These are phyloP conservation scores for Rutstroemia sp. DNA, from an alignment of 2,329 filamentous ascomycete species.

Conservation along the genomic window DNA sequence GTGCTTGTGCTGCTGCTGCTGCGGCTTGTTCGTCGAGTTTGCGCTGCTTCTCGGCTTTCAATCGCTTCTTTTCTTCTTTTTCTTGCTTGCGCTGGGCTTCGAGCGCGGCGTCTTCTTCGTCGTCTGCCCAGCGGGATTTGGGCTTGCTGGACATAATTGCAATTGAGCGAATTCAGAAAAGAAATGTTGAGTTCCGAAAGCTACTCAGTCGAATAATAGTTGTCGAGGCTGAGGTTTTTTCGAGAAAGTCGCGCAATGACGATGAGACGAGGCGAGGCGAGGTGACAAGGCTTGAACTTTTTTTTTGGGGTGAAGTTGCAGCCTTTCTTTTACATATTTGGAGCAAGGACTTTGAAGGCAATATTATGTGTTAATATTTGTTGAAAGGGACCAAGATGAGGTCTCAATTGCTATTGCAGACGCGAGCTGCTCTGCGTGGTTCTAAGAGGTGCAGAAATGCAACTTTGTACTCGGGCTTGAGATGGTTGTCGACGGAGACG, in stretches of 20 bases:
- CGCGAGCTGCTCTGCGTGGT: slow-evolving; percentile 21
- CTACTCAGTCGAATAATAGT: background rate
- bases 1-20: slow-evolving; percentile 25
- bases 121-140: slow-evolving; percentile 78
- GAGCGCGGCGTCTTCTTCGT: slow-evolving; percentile 70
- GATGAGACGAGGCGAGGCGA: background rate
- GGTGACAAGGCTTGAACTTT: slow-evolving; percentile 4
- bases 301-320: background rate
- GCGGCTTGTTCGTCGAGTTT: slow-evolving; percentile 46
- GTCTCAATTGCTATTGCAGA: slow-evolving; percentile 21
- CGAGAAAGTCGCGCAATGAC: slow-evolving; percentile 1
- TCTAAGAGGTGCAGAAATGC: slow-evolving; percentile 15
- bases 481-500: slow-evolving; percentile 26
- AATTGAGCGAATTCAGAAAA: background rate
- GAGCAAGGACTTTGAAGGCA: background rate
- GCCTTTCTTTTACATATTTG: slow-evolving; percentile 1
- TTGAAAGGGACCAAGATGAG: slow-evolving; percentile 20
- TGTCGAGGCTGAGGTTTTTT: slow-evolving; percentile 5
- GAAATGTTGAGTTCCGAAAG: background rate
- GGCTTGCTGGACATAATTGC: slow-evolving; percentile 12
- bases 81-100: slow-evolving; percentile 68
- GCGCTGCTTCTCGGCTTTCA: slow-evolving; percentile 75
- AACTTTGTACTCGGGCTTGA: slow-evolving; percentile 14
- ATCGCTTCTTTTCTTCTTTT: slow-evolving; percentile 82
- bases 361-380: slow-evolving; percentile 14